phyloP scores from a whole-genome alignment of 2,329 filamentous ascomycete species.

The Ophiostoma perfectum region DNA sequence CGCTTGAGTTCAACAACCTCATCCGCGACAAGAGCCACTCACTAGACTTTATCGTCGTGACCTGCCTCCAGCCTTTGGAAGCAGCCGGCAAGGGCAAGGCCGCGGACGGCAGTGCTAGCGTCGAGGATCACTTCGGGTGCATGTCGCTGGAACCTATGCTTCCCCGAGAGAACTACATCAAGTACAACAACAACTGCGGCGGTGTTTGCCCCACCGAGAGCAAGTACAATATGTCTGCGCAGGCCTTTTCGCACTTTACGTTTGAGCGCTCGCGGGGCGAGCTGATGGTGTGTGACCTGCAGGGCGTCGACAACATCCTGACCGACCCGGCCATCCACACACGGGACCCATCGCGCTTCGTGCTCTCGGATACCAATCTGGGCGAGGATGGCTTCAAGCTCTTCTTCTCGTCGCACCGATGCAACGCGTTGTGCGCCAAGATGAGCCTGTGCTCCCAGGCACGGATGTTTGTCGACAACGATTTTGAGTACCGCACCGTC shows the following conservation, averaged over 20 bases:
- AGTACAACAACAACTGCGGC: constrained; percentile 37
- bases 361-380: constrained; percentile 34
- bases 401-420: constrained; percentile 36
- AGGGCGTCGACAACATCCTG: constrained; percentile 35
- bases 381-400: constrained; percentile 36
- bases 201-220: constrained; percentile 29
- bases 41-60: constrained; percentile 35
- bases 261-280: constrained; percentile 38
- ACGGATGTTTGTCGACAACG: constrained; percentile 26
- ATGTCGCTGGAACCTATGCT: constrained; percentile 38
- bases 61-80: constrained; percentile 30
- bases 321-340: constrained; percentile 39
- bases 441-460: constrained; percentile 31
- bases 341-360: constrained; percentile 33
- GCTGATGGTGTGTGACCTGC: constrained; percentile 36
- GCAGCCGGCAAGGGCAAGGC: not conserved
- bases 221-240: constrained; percentile 32
- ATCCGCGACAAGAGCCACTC: constrained; percentile 26
- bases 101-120: no score
- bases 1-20: constrained; percentile 38
- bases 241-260: constrained; percentile 41
- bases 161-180: constrained; percentile 35
- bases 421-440: constrained; percentile 33
- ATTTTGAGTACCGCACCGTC: constrained; percentile 30
- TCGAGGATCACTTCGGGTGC: constrained; percentile 13